Conservation (phyloP, 2,329 filamentous ascomycete genomes). For the Magnaporthiopsis incrustans region DNA sequence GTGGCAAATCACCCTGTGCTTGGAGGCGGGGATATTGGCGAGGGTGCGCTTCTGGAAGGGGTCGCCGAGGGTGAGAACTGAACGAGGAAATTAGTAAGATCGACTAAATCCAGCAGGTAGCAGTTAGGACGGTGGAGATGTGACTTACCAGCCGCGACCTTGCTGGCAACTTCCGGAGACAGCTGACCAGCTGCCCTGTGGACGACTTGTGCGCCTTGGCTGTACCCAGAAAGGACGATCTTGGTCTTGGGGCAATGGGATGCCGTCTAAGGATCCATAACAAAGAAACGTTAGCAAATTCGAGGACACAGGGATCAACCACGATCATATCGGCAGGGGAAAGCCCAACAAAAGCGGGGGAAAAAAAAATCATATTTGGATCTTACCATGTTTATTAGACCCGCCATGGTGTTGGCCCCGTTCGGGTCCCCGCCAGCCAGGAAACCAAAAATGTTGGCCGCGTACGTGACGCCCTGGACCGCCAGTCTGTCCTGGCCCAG, state of each 20-base stretch:
- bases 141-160: conserved; percentile 1
- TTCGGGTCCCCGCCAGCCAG: conserved; percentile 5
- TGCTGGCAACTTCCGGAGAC: background rate
- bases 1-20: conserved; percentile 1
- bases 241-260: conserved; percentile 27
- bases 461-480: conserved; percentile 3
- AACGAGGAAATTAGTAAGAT: background rate
- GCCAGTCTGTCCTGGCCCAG: background rate
- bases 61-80: conserved; percentile 5
- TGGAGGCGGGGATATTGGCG: background rate
- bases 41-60: background rate
- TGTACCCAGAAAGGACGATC: conserved; percentile 28
- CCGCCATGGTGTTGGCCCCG: conserved; percentile 16
- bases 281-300: background rate
- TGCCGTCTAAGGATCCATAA: conserved; percentile 14
- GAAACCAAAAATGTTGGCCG: conserved; percentile 1
- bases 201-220: conserved; percentile 14
- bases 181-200: conserved; percentile 9
- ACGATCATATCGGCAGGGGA: background rate
- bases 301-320: background rate
- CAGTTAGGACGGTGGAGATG: too few relatives aligned
- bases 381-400: conserved; percentile 5
- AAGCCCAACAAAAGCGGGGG: too few relatives aligned
- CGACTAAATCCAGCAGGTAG: background rate
- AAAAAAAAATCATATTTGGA: background rate